These are phyloP conservation scores for Nakazawaea sp. DNA, from an alignment of 805 yeast genomes.

Conservation along the genomic window DNA sequence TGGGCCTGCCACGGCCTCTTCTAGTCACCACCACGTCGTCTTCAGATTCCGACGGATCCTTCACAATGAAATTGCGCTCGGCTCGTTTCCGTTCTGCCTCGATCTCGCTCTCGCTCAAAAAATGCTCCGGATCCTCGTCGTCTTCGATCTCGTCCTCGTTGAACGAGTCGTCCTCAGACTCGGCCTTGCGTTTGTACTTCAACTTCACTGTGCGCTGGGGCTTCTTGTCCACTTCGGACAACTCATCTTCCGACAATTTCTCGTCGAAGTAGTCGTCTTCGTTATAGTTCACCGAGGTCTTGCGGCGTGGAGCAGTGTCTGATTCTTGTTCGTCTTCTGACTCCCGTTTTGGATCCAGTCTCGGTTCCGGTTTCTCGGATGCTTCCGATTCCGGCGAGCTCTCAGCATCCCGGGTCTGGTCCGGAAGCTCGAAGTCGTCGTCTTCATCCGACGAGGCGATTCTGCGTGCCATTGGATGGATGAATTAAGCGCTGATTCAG, in stretches of 20 bases:
- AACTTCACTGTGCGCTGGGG: conserved; percentile 14
- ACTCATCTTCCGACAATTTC: conserved; percentile 16
- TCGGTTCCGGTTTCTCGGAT: conserved; percentile 11
- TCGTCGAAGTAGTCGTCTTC: conserved; percentile 22
- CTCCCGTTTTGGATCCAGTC: conserved; percentile 5
- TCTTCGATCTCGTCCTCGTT: conserved; percentile 18
- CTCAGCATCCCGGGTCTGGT: background rate
- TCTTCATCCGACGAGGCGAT: background rate
- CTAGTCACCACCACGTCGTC: conserved; percentile 13
- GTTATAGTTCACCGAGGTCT: conserved; percentile 24
- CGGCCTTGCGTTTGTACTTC: conserved; percentile 14
- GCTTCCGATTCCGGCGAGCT: background rate
- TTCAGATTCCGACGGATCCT: conserved; percentile 16
- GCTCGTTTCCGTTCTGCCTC: conserved; percentile 17
- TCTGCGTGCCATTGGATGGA: too few relatives aligned
- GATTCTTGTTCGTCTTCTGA: conserved; percentile 7
- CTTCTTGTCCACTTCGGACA: background rate
- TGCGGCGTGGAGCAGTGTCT: conserved; percentile 13
- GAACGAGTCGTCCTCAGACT: conserved; percentile 19
- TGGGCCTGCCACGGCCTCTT: conserved; percentile 4
- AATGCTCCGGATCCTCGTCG: conserved; percentile 17
- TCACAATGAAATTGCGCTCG: conserved; percentile 15
- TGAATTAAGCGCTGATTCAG: too few relatives aligned
- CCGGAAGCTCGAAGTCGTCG: background rate
- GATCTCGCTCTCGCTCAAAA: conserved; percentile 14